These are phyloP conservation scores for Pulveroboletus sp. DNA, from an alignment of 768 basidiomycete species.

Conservation along the genomic window DNA sequence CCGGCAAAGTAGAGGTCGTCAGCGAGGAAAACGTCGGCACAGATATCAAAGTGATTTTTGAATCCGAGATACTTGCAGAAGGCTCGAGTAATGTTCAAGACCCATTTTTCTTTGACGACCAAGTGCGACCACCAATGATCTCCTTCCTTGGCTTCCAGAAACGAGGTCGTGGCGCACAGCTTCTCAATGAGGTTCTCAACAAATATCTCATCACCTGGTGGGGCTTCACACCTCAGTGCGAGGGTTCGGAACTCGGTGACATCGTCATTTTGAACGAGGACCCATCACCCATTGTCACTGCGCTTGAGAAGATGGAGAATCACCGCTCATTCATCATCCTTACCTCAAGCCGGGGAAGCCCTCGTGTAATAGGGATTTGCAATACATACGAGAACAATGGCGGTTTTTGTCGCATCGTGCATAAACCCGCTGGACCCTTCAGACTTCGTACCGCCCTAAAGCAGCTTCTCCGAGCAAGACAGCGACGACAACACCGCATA, in stretches of 20 bases:
- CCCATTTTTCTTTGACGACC: slow-evolving; percentile 42
- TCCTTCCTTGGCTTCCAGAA: slow-evolving; percentile 71
- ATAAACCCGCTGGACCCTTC: slow-evolving; percentile 85
- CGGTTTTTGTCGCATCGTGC: slow-evolving; percentile 83
- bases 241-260: slow-evolving; percentile 49
- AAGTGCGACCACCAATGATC: slow-evolving; percentile 43
- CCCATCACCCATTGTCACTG: slow-evolving; percentile 47
- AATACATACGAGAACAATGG: slow-evolving; percentile 74
- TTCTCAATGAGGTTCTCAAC: slow-evolving; percentile 57
- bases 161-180: slow-evolving; percentile 57
- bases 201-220: slow-evolving; percentile 74
- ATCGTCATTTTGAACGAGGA: slow-evolving; percentile 84
- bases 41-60: slow-evolving; percentile 83
- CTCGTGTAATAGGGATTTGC: slow-evolving; percentile 55
- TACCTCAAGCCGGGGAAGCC: slow-evolving; percentile 64
- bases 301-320: slow-evolving; percentile 53
- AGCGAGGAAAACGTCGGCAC: slow-evolving; percentile 88
- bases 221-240: slow-evolving; percentile 53
- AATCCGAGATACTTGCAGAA: slow-evolving; percentile 56
- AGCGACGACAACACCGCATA: slow-evolving; percentile 27
- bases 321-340: slow-evolving; percentile 70
- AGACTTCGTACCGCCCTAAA: slow-evolving; percentile 64
- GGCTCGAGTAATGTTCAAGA: slow-evolving; percentile 37
- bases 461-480: slow-evolving; percentile 32
- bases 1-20: slow-evolving; percentile 91